Evolutionary conservation across 2,329 filamentous ascomycete genomes (phyloP).

Genomic region (Colletotrichum tamarilloi): DNA sequence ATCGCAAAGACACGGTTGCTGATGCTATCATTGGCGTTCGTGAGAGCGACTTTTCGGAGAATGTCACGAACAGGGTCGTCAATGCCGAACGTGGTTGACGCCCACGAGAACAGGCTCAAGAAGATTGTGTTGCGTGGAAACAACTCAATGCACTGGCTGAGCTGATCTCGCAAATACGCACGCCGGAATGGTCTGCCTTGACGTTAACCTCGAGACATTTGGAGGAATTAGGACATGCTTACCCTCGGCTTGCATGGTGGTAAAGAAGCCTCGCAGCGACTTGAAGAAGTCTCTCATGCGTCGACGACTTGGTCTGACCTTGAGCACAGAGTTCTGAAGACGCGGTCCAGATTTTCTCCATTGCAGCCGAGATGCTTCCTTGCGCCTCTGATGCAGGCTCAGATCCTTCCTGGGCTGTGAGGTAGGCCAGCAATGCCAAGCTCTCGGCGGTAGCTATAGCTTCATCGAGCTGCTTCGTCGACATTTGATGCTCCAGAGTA

Average conservation of each 20-base stretch:
- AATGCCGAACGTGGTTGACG: slow-evolving; percentile 77
- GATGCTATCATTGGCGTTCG: slow-evolving; percentile 52
- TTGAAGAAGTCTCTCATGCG: slow-evolving; percentile 77
- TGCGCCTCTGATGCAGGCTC: slow-evolving; percentile 60
- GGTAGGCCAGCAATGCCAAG: slow-evolving; percentile 74
- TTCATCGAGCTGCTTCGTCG: slow-evolving; percentile 56
- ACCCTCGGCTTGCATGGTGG: slow-evolving; percentile 71
- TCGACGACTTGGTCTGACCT: slow-evolving; percentile 43
- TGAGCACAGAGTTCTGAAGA: slow-evolving; percentile 56
- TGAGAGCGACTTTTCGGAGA: slow-evolving; percentile 64
- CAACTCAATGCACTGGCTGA: slow-evolving; percentile 67
- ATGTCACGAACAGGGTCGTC: slow-evolving; percentile 81
- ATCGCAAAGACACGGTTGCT: slow-evolving; percentile 62
- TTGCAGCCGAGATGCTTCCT: slow-evolving; percentile 66
- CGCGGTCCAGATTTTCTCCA: slow-evolving; percentile 52
- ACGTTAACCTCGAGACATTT: slow-evolving; percentile 34
- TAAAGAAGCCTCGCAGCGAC: slow-evolving; percentile 73
- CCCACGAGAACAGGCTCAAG: slow-evolving; percentile 77
- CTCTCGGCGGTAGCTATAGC: slow-evolving; percentile 70
- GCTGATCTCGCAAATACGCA: slow-evolving; percentile 68
- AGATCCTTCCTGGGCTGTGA: slow-evolving; percentile 56
- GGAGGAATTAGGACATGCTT: slow-evolving; percentile 38
- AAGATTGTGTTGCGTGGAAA: slow-evolving; percentile 86
- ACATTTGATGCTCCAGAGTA: slow-evolving; percentile 66
- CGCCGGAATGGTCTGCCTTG: slow-evolving; percentile 72